Conservation (phyloP, 805 yeast species). For the Lachancea dasiensis region DNA sequence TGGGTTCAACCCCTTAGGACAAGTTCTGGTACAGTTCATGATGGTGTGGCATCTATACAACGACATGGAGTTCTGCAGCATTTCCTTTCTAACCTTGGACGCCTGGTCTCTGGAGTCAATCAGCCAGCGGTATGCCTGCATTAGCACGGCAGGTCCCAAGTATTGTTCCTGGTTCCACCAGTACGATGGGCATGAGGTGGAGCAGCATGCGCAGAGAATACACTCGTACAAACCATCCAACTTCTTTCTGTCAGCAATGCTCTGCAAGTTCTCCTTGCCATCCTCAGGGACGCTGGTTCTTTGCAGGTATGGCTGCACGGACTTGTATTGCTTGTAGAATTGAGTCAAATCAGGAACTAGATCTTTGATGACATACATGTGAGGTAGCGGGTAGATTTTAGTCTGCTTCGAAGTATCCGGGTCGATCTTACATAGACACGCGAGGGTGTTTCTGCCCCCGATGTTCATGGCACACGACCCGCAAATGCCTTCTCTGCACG, state of each 20-base stretch:
- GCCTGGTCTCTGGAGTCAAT: slow-evolving; percentile 96
- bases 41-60: slow-evolving; percentile 98
- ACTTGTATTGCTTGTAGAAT: slow-evolving; percentile 97
- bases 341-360: slow-evolving; percentile 96
- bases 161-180: slow-evolving; percentile 99
- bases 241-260: slow-evolving; percentile 88
- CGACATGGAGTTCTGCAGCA: slow-evolving; percentile 95
- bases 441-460: slow-evolving; percentile 94
- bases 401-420: slow-evolving; percentile 64
- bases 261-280: slow-evolving; percentile 89
- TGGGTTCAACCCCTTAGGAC: slow-evolving; percentile 98
- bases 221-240: slow-evolving; percentile 97
- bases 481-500: slow-evolving; percentile 99
- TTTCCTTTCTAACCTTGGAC: slow-evolving; percentile 67
- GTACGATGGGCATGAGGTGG: slow-evolving; percentile 97
- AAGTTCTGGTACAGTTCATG: slow-evolving; percentile 96
- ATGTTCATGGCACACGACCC: slow-evolving; percentile 99
- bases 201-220: slow-evolving; percentile 97
- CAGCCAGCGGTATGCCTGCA: slow-evolving; percentile 99
- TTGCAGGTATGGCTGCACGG: slow-evolving; percentile 94
- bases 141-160: slow-evolving; percentile 95
- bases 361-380: slow-evolving; percentile 96
- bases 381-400: slow-evolving; percentile 95
- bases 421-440: slow-evolving; percentile 93
- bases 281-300: slow-evolving; percentile 70